These are phyloP conservation scores for Nicotiana undulata DNA, from an alignment of 257 asterid species.

Conservation along the genomic window DNA sequence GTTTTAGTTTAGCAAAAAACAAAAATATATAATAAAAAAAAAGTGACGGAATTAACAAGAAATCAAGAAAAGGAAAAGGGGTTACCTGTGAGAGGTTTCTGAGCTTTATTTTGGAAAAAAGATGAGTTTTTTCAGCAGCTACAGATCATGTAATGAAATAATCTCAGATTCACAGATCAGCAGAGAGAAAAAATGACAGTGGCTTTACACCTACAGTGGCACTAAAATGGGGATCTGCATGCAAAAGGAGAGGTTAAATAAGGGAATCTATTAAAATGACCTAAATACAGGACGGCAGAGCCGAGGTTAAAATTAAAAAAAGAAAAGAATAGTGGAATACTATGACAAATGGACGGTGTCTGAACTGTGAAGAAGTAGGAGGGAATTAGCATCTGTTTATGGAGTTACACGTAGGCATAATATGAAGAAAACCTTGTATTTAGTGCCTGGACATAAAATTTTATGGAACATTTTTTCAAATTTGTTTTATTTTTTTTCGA, in stretches of 20 bases:
- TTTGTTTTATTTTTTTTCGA: too few species aligned
- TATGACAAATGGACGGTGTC: conserved; percentile 1
- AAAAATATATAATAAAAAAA: neutral
- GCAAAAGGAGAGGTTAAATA: neutral
- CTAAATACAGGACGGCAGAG: neutral
- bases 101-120: neutral
- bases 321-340: neutral
- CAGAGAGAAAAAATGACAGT: neutral
- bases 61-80: conserved; percentile 4
- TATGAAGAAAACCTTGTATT: neutral
- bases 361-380: neutral
- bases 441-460: too few species aligned
- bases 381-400: neutral
- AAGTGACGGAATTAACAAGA: neutral
- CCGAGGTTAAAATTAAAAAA: neutral
- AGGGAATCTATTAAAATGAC: neutral
- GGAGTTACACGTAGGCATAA: neutral
- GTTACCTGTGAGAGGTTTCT: neutral
- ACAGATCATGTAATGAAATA: neutral
- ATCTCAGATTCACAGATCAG: neutral
- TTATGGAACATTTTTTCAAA: too few species aligned
- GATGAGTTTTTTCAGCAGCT: neutral
- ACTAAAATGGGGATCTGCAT: neutral
- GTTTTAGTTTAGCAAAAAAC: neutral
- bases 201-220: neutral